Conservation (phyloP, 768 basidiomycete genomes). For the Collybiopsis confluens region DNA sequence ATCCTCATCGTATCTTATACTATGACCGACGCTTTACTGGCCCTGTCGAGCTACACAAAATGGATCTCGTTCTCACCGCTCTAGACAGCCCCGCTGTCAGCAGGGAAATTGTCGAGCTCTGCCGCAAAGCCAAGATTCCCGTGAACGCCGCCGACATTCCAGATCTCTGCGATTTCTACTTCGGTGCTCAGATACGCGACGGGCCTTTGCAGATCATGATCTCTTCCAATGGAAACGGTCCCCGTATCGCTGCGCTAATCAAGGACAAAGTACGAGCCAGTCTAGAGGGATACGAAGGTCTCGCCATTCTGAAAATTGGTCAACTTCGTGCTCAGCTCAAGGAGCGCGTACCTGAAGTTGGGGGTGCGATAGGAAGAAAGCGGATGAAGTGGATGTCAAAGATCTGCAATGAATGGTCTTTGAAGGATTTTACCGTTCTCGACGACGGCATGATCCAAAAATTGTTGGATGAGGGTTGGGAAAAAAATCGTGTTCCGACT, state of each 20-base stretch:
- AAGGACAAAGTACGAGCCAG: conserved; percentile 59
- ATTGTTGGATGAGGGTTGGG: conserved; percentile 86
- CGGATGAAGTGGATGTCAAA: conserved; percentile 93
- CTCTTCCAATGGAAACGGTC: conserved; percentile 91
- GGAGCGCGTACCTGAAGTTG: conserved; percentile 77
- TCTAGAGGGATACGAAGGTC: conserved; percentile 70
- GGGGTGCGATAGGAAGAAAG: conserved; percentile 67
- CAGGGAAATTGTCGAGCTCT: conserved; percentile 65
- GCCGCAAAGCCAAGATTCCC: conserved; percentile 67
- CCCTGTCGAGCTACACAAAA: conserved; percentile 59
- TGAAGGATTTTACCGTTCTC: conserved; percentile 74
- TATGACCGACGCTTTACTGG: conserved; percentile 64
- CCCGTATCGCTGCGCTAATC: conserved; percentile 84
- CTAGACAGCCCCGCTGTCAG: conserved; percentile 78
- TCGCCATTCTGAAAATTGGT: conserved; percentile 79
- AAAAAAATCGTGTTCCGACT: conserved; percentile 47
- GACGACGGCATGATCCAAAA: conserved; percentile 60
- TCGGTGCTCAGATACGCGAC: conserved; percentile 87
- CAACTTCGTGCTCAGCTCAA: conserved; percentile 67
- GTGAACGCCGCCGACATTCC: conserved; percentile 98
- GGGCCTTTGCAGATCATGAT: conserved; percentile 95
- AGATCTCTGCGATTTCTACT: conserved; percentile 95
- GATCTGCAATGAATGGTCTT: conserved; percentile 79
- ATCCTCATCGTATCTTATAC: conserved; percentile 58
- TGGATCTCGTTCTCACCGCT: conserved; percentile 91